Base-by-base conservation (phyloP, 2,329 filamentous ascomycete species). In the Venturia pyrina region DNA sequence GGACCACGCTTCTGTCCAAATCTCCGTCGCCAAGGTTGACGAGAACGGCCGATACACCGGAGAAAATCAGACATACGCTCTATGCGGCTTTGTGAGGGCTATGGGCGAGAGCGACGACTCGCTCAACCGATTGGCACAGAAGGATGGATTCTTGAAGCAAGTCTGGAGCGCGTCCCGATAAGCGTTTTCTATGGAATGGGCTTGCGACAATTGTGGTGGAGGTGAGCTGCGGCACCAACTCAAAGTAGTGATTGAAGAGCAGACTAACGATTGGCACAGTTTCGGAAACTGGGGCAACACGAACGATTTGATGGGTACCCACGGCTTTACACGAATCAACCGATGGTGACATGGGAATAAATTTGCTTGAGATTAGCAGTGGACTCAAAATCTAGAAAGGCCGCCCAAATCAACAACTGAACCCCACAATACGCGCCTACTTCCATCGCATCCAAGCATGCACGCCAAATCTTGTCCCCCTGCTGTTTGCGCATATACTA, bases 71-170 rank as follows among this genome's bases (percentile, higher is more conserved):
- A 88, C 91, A 78, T 99, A 96, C 80, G 93, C 95, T 74, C 89
- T 99, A 72, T 96, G 90, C 84, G 95, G 95, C 71, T 99, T 98
- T 84, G 91, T 99, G 76, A 89, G 95, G 75, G 91, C 93, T 75
- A 95, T 96, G 87, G 95, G 95, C 78, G 96, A 99, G 90, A 89
- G 88, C 80, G 95, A 99, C 80, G 95, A 99, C 83, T 86, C 90
- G 75, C 81, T 99, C 77, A 99, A 99, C 89, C 85, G 95, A 77
- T 86, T 99, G 77, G 85, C 93, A 73, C 95, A 99, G 87, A 88
- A 90, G 74, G 96, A 99, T 79, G 95, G 95, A 72, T 90, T 96
- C 81, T 80, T 99, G 80, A 98, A 98, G 91, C 90, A 82, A 79
- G 95, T 99, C 79, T 99, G 95, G 95, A 90, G 86, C 82, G 89